Percentiles rank a stretch among this genome's conserved stretches.
phyloP scores from a whole-genome alignment of 306 rosid species.

The Glycine soja region DNA sequence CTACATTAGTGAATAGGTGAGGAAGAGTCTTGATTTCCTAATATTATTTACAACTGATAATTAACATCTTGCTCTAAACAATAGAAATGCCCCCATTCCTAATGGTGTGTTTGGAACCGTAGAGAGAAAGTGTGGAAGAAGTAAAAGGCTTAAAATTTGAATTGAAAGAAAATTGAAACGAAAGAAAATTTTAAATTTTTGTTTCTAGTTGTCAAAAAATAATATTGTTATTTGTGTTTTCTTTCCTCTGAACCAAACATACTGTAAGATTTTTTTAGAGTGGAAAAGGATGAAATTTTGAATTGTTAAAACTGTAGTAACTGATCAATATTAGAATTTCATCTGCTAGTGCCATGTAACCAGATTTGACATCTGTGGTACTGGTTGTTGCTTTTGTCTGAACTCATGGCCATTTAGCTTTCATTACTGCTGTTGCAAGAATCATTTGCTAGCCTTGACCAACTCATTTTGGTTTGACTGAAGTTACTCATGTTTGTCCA shows the following conservation, averaged over 20 bases:
- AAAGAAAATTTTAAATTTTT: too few species aligned
- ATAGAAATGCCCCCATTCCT: background rate
- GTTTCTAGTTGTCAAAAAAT: too few species aligned
- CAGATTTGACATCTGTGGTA: slow-evolving; percentile 6
- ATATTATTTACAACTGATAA: background rate
- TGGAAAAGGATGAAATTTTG: background rate
- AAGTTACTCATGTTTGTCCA: slow-evolving; percentile 13
- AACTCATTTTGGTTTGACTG: background rate
- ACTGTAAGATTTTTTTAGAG: background rate
- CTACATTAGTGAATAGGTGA: slow-evolving; percentile 8
- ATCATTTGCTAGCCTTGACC: slow-evolving; percentile 7
- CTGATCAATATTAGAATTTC: slow-evolving; percentile 10
- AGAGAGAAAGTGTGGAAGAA: too few species aligned
- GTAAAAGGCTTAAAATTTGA: too few species aligned
- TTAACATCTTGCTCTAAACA: slow-evolving; percentile 3
- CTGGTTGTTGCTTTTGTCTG: slow-evolving; percentile 3
- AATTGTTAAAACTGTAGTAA: background rate
- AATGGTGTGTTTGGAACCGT: too few species aligned
- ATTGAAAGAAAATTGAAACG: too few species aligned
- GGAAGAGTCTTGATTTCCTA: background rate
- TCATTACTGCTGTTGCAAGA: background rate
- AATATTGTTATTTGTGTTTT: too few species aligned
- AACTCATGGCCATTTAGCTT: slow-evolving; percentile 3
- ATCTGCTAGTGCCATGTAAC: background rate
- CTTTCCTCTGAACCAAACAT: too few species aligned